Percentiles rank a stretch among this genome's conserved stretches.
These are phyloP conservation scores for Trichosporon asahii DNA, from an alignment of 1,284 basidiomycete genomes.

Conservation along the genomic window DNA sequence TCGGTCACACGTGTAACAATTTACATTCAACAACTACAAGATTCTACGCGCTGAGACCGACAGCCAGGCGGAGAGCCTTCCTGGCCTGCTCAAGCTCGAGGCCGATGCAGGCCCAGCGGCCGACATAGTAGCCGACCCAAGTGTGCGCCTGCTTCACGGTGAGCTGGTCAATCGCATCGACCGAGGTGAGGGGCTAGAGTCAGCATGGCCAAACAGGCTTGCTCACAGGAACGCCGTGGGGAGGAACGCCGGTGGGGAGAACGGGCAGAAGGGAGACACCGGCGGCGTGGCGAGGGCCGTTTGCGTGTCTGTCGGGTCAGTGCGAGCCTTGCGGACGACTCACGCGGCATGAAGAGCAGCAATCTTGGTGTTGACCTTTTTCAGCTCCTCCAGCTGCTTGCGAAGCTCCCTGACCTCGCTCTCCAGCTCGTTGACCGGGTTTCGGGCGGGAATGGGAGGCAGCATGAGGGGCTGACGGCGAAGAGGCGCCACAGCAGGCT, in stretches of 20 bases:
- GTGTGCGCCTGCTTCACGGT: slow-evolving; percentile 4
- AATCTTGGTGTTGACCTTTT: not conserved
- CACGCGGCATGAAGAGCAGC: slow-evolving; percentile 4
- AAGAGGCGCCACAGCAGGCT: not conserved
- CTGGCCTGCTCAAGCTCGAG: not conserved
- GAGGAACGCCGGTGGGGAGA: slow-evolving; percentile 2
- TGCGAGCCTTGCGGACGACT: not conserved
- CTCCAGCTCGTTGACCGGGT: slow-evolving; percentile 7
- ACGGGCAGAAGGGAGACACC: slow-evolving; percentile 8
- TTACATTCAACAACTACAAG: not conserved
- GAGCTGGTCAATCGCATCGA: slow-evolving; percentile 1
- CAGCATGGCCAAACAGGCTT: not conserved
- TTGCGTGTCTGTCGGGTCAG: slow-evolving; percentile 6
- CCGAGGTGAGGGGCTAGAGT: slow-evolving; percentile 7
- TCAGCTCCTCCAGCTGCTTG: not conserved
- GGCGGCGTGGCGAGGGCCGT: slow-evolving; percentile 4
- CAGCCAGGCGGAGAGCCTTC: slow-evolving; percentile 4
- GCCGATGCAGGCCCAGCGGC: slow-evolving; percentile 7
- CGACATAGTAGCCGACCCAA: slow-evolving; percentile 12
- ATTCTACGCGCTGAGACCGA: slow-evolving; percentile 7
- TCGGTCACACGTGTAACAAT: not conserved
- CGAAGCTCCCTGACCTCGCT: not conserved
- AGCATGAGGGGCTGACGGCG: not conserved
- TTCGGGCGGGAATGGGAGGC: not conserved
- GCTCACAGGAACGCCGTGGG: slow-evolving; percentile 8